Evolutionary conservation across 805 yeast genomes (phyloP), one percentile per base, ranked within the genome.

Genomic region (Metschnikowia amazonensis): DNA sequence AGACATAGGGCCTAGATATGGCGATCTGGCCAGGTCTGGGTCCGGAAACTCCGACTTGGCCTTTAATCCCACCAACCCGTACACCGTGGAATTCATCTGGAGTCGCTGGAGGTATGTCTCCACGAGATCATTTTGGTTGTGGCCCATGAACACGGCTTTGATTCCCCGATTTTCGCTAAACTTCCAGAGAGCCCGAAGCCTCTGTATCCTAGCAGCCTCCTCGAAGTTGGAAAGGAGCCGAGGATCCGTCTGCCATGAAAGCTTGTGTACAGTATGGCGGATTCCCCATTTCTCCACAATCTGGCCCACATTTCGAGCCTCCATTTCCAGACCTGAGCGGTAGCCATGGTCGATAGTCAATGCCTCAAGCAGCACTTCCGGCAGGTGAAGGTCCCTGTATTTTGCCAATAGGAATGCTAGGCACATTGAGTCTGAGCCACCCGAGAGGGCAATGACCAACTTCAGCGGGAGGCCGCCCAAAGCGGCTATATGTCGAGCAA

Each of bases 341-440:
- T 79, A 68, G 13, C 67, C 65, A 57, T 86, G 95, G 59, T 87
- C 84, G 0, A 86, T 75, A 0, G 90, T 82, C 30, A 84, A 67
- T 2, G 89, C 87, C 43, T 63, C 61, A 1, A 81, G 60, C 18
- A 63, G 44, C 16, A 77, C 50, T 1, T 53, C 47, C 2, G 65
- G 57, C 5, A 62, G 55, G 38, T 64, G 43, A 3, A 42, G 46
- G 9, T 69, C 47, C 27, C 58, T 63, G 52, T 67, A 75, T 21
- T 64, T 60, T 0, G 66, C 49, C 4, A 82, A 60, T 16, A 84
- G 64, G 51, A 74, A 74, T 0, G 85, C 70, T 36, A 86, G 60
- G 11, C 86, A 81, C 80, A 86, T 81, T 1, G 94, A 86, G 58
- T 86, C 95, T 0, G 83, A 89, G 1, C 95, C 95, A 1, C 95